phyloP scores from a whole-genome alignment of 2,329 filamentous ascomycete genomes.

The Arthrinium puccinioides region DNA sequence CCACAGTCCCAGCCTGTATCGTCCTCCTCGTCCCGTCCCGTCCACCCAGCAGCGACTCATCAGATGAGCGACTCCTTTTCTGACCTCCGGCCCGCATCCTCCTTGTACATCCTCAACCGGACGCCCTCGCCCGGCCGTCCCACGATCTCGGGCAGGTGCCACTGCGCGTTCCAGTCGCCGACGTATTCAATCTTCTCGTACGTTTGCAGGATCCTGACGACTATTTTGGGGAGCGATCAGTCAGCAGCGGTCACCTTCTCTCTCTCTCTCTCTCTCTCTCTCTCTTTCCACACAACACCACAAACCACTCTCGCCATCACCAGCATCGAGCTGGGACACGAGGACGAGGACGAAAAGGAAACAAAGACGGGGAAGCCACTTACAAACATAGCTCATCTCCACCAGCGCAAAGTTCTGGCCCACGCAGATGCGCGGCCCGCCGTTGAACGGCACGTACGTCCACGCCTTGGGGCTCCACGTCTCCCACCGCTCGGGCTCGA shows the following conservation, averaged over 20 bases:
- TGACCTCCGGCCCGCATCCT: too few relatives aligned
- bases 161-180: constrained; percentile 36
- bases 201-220: constrained; percentile 49
- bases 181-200: constrained; percentile 47
- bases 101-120: constrained; percentile 30
- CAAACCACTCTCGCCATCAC: too few relatives aligned
- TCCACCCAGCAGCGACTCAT: too few relatives aligned
- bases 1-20: too few relatives aligned
- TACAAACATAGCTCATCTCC: constrained; percentile 44
- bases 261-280: too few relatives aligned
- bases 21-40: too few relatives aligned
- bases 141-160: constrained; percentile 35
- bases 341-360: background rate
- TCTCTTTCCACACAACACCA: too few relatives aligned
- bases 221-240: too few relatives aligned
- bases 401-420: constrained; percentile 53
- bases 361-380: constrained; percentile 11
- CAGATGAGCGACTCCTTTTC: too few relatives aligned
- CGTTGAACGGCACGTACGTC: constrained; percentile 41
- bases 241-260: background rate
- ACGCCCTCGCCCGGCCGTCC: constrained; percentile 35
- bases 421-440: constrained; percentile 41
- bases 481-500: constrained; percentile 40
- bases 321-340: too few relatives aligned
- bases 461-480: constrained; percentile 33